Evolutionary conservation across 768 basidiomycete species (phyloP).

Genomic region (Suillus weaverae): DNA sequence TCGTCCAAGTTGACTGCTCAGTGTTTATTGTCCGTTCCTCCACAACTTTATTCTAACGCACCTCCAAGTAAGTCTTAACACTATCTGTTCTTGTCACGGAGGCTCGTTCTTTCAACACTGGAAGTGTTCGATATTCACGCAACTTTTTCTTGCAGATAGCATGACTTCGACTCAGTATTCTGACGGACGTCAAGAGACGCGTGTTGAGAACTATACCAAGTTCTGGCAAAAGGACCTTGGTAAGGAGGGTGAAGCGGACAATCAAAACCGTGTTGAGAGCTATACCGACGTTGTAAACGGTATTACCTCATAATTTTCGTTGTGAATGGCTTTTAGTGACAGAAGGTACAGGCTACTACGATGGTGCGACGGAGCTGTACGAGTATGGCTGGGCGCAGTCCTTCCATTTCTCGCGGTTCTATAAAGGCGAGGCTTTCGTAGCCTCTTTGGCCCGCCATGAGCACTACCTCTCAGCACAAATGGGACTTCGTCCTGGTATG

Average conservation of each 20-base stretch:
- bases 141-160: background rate
- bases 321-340: background rate
- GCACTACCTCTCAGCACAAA: slow-evolving; percentile 91
- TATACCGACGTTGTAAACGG: slow-evolving; percentile 96
- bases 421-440: slow-evolving; percentile 80
- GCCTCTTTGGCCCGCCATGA: slow-evolving; percentile 86
- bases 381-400: slow-evolving; percentile 91
- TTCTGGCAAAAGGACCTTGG: slow-evolving; percentile 88
- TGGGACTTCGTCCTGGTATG: slow-evolving; percentile 87
- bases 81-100: background rate
- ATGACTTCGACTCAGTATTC: slow-evolving; percentile 28
- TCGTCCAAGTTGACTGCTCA: background rate
- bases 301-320: slow-evolving; percentile 26
- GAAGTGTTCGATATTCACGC: background rate
- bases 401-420: slow-evolving; percentile 98
- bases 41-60: background rate
- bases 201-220: slow-evolving; percentile 82
- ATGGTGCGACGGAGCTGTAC: slow-evolving; percentile 93
- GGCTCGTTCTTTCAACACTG: background rate
- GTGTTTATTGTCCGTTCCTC: background rate
- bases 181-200: slow-evolving; percentile 64
- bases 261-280: slow-evolving; percentile 69
- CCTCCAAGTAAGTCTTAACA: background rate
- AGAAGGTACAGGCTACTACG: slow-evolving; percentile 78
- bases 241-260: slow-evolving; percentile 68